A percentile compares a stretch with the other conserved stretches of the same genome.
Evolutionary conservation across 2,329 filamentous ascomycete genomes (phyloP).

Genomic region (Tolypocladium amazonense): DNA sequence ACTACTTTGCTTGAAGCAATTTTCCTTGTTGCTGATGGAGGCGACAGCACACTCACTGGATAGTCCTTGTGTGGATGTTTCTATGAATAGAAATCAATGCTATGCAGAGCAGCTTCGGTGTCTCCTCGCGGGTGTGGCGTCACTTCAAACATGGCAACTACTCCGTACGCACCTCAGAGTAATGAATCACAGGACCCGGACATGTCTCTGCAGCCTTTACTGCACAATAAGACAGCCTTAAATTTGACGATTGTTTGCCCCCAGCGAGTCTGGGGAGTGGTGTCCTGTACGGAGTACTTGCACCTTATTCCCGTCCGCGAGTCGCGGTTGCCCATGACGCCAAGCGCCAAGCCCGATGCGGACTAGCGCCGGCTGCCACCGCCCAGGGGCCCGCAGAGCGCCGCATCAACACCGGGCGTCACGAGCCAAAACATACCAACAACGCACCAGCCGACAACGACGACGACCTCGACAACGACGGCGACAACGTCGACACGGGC

Average conservation of each 20-base stretch:
- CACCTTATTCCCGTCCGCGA: neutral
- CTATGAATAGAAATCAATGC: neutral
- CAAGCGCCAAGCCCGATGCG: conserved; percentile 7
- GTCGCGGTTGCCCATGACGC: conserved; percentile 5
- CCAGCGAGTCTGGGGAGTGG: neutral
- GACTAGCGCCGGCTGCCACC: conserved; percentile 11
- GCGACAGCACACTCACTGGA: no score
- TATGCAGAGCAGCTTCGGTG: neutral
- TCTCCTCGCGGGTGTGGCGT: neutral
- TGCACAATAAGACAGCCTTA: no score
- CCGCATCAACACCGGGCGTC: conserved; percentile 10
- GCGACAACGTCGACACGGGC: neutral
- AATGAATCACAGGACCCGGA: neutral
- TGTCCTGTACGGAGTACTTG: no score
- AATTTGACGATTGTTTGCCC: neutral
- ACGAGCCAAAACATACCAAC: conserved; percentile 16
- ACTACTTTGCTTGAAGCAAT: no score
- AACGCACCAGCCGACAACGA: conserved; percentile 1
- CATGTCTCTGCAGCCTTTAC: neutral
- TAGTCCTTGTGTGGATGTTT: neutral
- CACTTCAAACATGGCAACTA: neutral
- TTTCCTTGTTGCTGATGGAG: no score
- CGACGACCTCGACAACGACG: neutral
- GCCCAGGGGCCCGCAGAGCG: neutral
- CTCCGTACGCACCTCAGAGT: neutral